Conservation (phyloP, 305 asterid genomes). For the Ajuga reptans region DNA sequence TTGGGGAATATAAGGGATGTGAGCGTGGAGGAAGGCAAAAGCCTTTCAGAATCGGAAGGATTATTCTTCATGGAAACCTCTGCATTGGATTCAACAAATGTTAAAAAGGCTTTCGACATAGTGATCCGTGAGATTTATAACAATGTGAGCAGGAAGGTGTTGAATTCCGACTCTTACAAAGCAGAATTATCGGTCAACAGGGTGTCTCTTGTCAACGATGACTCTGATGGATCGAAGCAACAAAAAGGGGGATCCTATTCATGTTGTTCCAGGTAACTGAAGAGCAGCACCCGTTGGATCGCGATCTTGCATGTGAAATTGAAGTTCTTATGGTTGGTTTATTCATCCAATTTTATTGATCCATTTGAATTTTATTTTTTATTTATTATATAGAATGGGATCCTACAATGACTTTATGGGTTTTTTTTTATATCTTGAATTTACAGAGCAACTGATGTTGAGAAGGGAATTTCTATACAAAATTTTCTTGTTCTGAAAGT, state of each 20-base stretch:
- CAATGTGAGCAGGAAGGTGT: slow-evolving; percentile 70
- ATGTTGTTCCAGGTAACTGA: slow-evolving; percentile 59
- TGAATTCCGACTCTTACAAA: slow-evolving; percentile 78
- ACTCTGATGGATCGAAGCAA: slow-evolving; percentile 40
- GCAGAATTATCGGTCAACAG: slow-evolving; percentile 60
- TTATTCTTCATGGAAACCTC: slow-evolving; percentile 85
- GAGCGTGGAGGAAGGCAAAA: slow-evolving; percentile 69
- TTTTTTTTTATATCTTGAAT: slow-evolving; percentile 9
- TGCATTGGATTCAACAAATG: slow-evolving; percentile 69
- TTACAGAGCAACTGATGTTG: slow-evolving; percentile 11
- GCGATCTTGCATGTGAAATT: slow-evolving; percentile 13
- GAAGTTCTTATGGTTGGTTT: slow-evolving; percentile 18
- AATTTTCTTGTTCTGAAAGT: slow-evolving; percentile 21
- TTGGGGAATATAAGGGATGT: slow-evolving; percentile 65
- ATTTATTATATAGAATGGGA: slow-evolving; percentile 20
- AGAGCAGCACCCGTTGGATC: not conserved
- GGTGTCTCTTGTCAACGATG: slow-evolving; percentile 50
- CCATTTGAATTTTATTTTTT: slow-evolving; percentile 13
- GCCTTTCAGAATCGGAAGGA: slow-evolving; percentile 73
- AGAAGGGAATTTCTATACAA: not conserved
- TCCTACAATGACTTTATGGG: slow-evolving; percentile 9
- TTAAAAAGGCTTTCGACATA: slow-evolving; percentile 58
- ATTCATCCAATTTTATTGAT: slow-evolving; percentile 18
- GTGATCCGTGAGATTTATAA: slow-evolving; percentile 67
- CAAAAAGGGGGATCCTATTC: slow-evolving; percentile 37